phyloP scores from a whole-genome alignment of 2,329 filamentous ascomycete species.

The Cladophialophora yegresii region DNA sequence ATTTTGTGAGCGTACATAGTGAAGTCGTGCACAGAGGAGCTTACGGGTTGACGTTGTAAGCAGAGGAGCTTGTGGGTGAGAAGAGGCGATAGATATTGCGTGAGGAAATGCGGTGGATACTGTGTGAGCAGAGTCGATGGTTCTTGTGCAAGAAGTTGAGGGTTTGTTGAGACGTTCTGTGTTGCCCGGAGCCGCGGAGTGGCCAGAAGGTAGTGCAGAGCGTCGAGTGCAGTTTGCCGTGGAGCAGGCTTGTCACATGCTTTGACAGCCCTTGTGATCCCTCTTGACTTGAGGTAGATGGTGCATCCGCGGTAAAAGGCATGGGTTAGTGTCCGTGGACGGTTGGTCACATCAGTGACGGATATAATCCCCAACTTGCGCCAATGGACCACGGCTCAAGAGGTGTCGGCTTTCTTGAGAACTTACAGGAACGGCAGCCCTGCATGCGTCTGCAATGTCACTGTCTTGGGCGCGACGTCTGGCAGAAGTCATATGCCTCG shows the following conservation, averaged over 20 bases:
- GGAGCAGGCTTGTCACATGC: background rate
- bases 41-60: background rate
- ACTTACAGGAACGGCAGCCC: background rate
- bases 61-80: too few species aligned
- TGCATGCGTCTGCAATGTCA: background rate
- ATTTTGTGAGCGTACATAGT: constrained; percentile 13
- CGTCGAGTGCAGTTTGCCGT: constrained; percentile 10
- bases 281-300: constrained; percentile 8
- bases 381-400: background rate
- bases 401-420: background rate
- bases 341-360: background rate
- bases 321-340: background rate
- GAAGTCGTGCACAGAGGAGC: background rate
- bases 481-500: background rate
- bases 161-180: background rate
- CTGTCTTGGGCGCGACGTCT: background rate
- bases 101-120: too few species aligned
- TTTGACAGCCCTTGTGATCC: constrained; percentile 22
- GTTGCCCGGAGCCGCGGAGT: constrained; percentile 2
- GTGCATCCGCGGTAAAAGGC: background rate
- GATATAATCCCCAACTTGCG: background rate
- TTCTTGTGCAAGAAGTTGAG: background rate
- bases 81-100: too few species aligned
- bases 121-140: background rate
- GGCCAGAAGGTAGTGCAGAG: constrained; percentile 17